A percentile compares a stretch with the other conserved stretches of the same genome.
phyloP scores from a whole-genome alignment of 257 asterid species.

The Rauvolfia tetraphylla region DNA sequence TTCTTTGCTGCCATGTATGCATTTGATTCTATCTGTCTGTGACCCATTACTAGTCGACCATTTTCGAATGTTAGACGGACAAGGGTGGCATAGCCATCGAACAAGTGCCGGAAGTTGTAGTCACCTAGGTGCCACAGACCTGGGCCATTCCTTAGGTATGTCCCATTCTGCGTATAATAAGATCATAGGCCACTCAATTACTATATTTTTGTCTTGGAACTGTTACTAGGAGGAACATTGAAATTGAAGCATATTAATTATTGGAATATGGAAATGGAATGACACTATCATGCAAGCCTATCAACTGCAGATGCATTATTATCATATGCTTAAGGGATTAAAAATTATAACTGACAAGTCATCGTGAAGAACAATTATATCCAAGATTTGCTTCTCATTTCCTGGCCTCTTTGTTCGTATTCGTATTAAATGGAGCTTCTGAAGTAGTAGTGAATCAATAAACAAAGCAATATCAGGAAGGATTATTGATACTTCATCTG shows the following conservation, averaged over 20 bases:
- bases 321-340: no score
- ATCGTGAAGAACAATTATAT: not conserved
- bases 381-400: not conserved
- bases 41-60: conserved; percentile 71
- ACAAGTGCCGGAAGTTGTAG: conserved; percentile 86
- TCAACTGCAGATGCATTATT: not conserved
- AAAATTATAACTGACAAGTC: not conserved
- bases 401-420: not conserved
- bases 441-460: not conserved
- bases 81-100: conserved; percentile 95
- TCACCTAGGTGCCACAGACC: conserved; percentile 91
- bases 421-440: not conserved
- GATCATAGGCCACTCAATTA: not conserved
- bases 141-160: conserved; percentile 92
- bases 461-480: no score
- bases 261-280: conserved; percentile 19
- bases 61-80: conserved; percentile 72
- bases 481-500: no score
- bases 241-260: not conserved
- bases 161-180: conserved; percentile 60
- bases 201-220: not conserved
- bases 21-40: conserved; percentile 80
- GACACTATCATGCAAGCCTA: conserved; percentile 15
- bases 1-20: conserved; percentile 80
- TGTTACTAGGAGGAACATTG: not conserved